These are phyloP conservation scores for Phycomyces nitens DNA, from an alignment of 192 early-diverging fungal genomes.

Conservation along the genomic window DNA sequence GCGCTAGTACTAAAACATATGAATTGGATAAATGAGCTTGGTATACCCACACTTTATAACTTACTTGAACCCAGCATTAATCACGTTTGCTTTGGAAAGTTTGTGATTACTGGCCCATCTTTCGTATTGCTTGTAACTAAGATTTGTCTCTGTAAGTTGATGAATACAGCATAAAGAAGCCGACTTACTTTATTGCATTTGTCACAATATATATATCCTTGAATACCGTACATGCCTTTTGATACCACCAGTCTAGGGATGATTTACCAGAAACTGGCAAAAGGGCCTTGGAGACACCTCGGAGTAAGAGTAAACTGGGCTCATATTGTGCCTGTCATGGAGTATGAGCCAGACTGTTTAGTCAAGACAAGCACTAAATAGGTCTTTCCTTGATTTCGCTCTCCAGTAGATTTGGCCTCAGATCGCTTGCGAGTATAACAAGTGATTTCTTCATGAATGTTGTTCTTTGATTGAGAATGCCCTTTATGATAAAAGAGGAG, in stretches of 20 bases:
- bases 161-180: background rate
- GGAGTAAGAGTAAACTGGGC: slow-evolving; percentile 15
- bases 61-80: slow-evolving; percentile 37
- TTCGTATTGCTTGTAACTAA: slow-evolving; percentile 37
- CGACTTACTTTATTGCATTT: slow-evolving; percentile 38
- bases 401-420: too few species aligned
- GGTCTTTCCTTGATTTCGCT: too few species aligned
- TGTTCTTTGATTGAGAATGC: too few species aligned
- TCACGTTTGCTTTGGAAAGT: slow-evolving; percentile 31
- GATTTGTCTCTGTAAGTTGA: background rate
- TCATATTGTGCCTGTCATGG: slow-evolving; percentile 15
- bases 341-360: too few species aligned
- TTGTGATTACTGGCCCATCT: slow-evolving; percentile 27
- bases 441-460: too few species aligned
- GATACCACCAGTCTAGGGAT: slow-evolving; percentile 36
- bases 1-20: slow-evolving; percentile 11
- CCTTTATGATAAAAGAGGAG: too few species aligned
- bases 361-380: too few species aligned
- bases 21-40: background rate
- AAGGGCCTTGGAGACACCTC: slow-evolving; percentile 39
- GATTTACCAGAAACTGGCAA: slow-evolving; percentile 38
- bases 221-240: slow-evolving; percentile 4
- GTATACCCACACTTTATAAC: background rate
- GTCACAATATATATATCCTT: slow-evolving; percentile 23
- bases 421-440: too few species aligned